Base-by-base conservation (phyloP, 805 yeast genomes). In the Saccharomycopsis selenospora region DNA sequence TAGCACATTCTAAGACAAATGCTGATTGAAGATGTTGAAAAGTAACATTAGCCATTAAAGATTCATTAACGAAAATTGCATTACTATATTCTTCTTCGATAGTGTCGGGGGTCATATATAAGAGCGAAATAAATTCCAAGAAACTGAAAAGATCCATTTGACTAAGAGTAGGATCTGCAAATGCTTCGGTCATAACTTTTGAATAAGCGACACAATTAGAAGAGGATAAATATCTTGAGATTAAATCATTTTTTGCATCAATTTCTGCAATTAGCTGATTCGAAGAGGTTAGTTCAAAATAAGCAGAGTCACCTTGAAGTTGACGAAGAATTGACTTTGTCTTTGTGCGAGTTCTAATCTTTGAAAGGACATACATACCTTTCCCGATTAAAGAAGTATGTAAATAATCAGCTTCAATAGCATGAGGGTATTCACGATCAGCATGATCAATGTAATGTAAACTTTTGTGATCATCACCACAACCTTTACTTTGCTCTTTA, bases 401-500 rank as follows among this genome's bases (percentile, higher is more conserved):
- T 14, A 53, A 41, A 8, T 50, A 45, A 25, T 53, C 54, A 8
- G 56, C 48, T 2, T 43, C 38, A 11, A 53, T 43, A 23, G 43
- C 38, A 36, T 53, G 56, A 14, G 54, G 56, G 24, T 23, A 47
- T 4, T 48, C 54, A 33, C 50, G 47, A 40, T 53, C 54, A n/a
- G 52, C 38, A 27, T 48, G 48, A 14, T 45, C 48, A 17, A 45
- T 49, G 18, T 14, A n/a, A 36, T 53, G 56, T 13, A 52, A 54
- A 18, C 18, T 44, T 4, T 48, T 51, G 30, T 51, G 47, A 40
- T 53, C 54, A n/a, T 50, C 38, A 27, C 47, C 50, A 14, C 42
- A 46, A 17, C 46, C 46, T 5, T 14, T 27, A 11, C 29, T 27
- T 11, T 33, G 25, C 38, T 53, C 56, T 38, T 53, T 53, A 4